These are phyloP conservation scores for Lipomyces spencermartinsiae DNA, from an alignment of 805 yeast species.

Conservation along the genomic window DNA sequence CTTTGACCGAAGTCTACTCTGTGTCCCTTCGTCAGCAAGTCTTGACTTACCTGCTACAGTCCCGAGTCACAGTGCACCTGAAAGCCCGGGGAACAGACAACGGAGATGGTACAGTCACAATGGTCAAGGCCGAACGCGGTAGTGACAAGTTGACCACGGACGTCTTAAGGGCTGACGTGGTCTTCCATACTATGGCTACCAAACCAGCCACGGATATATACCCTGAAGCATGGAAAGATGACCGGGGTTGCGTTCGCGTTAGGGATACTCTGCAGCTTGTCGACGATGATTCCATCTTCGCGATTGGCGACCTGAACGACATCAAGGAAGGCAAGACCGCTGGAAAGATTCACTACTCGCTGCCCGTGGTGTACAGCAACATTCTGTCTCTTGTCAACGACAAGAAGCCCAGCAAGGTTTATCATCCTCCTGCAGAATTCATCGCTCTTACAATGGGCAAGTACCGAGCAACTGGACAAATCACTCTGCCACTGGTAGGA, in stretches of 20 bases:
- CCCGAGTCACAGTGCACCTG: conserved; percentile 37
- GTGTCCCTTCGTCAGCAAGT: conserved; percentile 29
- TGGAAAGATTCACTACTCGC: conserved; percentile 5
- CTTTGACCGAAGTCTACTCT: conserved; percentile 31
- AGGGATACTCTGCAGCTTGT: conserved; percentile 28
- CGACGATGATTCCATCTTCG: conserved; percentile 25
- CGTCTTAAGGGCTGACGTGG: conserved; percentile 19
- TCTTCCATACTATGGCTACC: conserved; percentile 12
- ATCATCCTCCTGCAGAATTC: conserved; percentile 6
- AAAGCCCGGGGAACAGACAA: conserved; percentile 27
- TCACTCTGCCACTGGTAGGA: conserved; percentile 14
- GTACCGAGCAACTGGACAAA: conserved; percentile 5
- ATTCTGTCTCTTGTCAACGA: conserved; percentile 18
- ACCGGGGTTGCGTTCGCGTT: conserved; percentile 16
- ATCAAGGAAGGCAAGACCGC: conserved; percentile 27
- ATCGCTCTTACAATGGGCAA: conserved; percentile 13
- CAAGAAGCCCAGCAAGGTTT: not conserved
- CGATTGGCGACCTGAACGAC: conserved; percentile 29
- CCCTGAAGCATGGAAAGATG: conserved; percentile 25
- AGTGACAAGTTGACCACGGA: conserved; percentile 13
- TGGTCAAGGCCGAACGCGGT: conserved; percentile 2
- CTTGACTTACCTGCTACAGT: conserved; percentile 29
- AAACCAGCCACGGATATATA: conserved; percentile 21
- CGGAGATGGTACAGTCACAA: conserved; percentile 23
- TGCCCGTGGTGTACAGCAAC: conserved; percentile 18